A percentile compares a stretch with the other conserved stretches of the same genome.
These are phyloP conservation scores for Calonectria naviculata DNA, from an alignment of 2,329 filamentous ascomycete species.

Conservation along the genomic window DNA sequence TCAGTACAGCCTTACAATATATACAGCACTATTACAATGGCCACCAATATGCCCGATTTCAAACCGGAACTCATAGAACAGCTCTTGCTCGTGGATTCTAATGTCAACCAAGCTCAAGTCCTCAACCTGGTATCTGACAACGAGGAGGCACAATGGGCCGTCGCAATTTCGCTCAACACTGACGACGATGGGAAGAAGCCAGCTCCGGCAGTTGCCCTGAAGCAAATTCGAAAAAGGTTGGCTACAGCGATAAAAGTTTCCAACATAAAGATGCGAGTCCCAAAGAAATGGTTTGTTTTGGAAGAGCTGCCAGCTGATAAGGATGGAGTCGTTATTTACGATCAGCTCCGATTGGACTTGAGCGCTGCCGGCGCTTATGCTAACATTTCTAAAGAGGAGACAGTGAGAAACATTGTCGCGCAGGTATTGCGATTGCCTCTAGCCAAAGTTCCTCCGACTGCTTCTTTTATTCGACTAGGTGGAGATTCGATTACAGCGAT, in stretches of 20 bases:
- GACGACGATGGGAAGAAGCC: neutral
- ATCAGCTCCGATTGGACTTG: conserved; percentile 10
- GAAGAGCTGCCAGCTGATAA: conserved; percentile 10
- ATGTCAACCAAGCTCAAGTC: conserved; percentile 13
- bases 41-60: too few species aligned
- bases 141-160: conserved; percentile 9
- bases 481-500: conserved; percentile 62
- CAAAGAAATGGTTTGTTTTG: conserved; percentile 17
- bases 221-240: conserved; percentile 11
- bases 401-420: conserved; percentile 15
- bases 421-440: conserved; percentile 17
- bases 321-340: neutral
- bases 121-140: neutral
- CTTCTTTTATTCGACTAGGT: conserved; percentile 39
- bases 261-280: conserved; percentile 16
- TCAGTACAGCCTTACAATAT: too few species aligned
- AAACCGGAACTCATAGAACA: conserved; percentile 11
- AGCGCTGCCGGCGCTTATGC: conserved; percentile 8
- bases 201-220: neutral
- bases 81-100: conserved; percentile 12
- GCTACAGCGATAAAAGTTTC: conserved; percentile 8
- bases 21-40: too few species aligned
- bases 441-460: conserved; percentile 1
- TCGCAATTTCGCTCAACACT: conserved; percentile 7
- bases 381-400: conserved; percentile 16